Conservation (phyloP, 306 rosid species). For the Lagenaria siceraria region DNA sequence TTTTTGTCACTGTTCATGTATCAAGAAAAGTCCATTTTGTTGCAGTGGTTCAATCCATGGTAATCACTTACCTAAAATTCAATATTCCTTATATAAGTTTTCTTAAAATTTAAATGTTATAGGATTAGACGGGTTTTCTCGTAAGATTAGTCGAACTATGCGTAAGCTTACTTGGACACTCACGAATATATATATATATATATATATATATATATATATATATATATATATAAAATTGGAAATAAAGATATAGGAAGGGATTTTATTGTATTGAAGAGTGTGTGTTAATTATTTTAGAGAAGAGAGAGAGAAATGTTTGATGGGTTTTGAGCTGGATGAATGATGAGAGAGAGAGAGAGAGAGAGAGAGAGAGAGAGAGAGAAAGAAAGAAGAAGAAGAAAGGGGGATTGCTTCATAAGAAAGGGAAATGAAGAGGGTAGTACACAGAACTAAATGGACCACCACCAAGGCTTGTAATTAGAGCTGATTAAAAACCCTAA, state of each 20-base stretch:
- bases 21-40: no score
- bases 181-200: no score
- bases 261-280: background rate
- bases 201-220: no score
- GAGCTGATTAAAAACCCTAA: conserved; percentile 8
- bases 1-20: no score
- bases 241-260: background rate
- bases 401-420: conserved; percentile 60
- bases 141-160: no score
- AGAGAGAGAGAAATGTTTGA: background rate
- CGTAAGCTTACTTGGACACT: no score
- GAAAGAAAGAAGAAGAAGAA: conserved; percentile 19
- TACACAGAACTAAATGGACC: conserved; percentile 48
- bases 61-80: no score
- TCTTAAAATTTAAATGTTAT: no score
- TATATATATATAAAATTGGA: background rate
- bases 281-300: background rate
- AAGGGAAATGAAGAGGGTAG: conserved; percentile 64
- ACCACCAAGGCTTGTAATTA: conserved; percentile 60
- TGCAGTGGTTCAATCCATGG: no score
- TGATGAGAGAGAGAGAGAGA: conserved; percentile 29
- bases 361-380: conserved; percentile 11
- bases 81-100: no score
- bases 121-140: no score
- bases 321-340: conserved; percentile 34